Conservation (phyloP, 2,329 filamentous ascomycete species). For the Aureobasidium vineae region DNA sequence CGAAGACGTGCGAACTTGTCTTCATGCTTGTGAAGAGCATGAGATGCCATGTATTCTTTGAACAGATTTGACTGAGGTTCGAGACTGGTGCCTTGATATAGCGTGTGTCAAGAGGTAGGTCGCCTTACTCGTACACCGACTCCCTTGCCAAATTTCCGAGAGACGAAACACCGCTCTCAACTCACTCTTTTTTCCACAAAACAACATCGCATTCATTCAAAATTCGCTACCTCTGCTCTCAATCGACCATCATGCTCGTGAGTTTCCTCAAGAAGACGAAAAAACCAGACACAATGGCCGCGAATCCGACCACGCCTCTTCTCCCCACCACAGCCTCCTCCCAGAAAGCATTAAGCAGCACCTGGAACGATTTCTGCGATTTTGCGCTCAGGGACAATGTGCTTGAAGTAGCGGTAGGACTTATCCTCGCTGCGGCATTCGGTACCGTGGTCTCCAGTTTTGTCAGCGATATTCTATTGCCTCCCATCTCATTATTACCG, state of each 20-base stretch:
- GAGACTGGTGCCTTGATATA: not conserved
- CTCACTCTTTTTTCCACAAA: not conserved
- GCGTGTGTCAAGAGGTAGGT: not conserved
- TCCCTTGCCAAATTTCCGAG: not conserved
- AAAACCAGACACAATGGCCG: not conserved
- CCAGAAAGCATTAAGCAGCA: constrained; percentile 40
- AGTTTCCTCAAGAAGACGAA: not conserved
- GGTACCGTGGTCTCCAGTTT: constrained; percentile 70
- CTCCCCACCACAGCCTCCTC: not conserved
- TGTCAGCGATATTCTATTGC: constrained; percentile 68
- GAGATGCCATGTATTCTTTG: too few relatives aligned
- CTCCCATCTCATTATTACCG: constrained; percentile 65
- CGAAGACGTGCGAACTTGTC: too few relatives aligned
- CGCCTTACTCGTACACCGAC: not conserved
- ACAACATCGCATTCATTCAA: not conserved
- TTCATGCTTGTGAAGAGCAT: too few relatives aligned
- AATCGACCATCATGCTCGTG: not conserved
- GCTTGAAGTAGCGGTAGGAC: constrained; percentile 70
- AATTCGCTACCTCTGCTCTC: not conserved
- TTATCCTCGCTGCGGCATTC: constrained; percentile 71
- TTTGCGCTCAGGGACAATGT: constrained; percentile 74
- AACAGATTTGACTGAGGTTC: too few relatives aligned
- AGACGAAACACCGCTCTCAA: not conserved
- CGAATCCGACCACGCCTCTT: not conserved
- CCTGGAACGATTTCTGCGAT: constrained; percentile 64